Evolutionary conservation across 2,329 filamentous ascomycete genomes (phyloP), one percentile per base, ranked within the genome.

Genomic region (Waltergamsia citrina): DNA sequence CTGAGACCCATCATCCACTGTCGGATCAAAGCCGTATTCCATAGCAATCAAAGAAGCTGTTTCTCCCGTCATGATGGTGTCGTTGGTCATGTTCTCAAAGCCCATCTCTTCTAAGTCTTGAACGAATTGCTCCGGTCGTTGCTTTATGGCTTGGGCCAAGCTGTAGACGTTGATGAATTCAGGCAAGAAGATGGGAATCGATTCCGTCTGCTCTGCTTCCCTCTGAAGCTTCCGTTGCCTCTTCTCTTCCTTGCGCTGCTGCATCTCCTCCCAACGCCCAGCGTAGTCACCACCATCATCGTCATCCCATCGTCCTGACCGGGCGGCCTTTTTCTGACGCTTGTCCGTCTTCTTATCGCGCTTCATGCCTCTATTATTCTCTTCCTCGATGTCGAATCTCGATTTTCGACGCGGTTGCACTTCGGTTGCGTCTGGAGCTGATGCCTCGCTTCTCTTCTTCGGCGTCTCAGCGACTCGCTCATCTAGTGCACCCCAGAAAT

Each of bases 91-190:
- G 33, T 88, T 82, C 47, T 94, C 86, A 43, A 95, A 98, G 1
- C 92, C 93, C 50, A 96, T 77, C 34, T 92, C 75, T 50, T 78
- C 74, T 56, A 98, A 69, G 49, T 87, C 85, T 12, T 52, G 47
- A 10, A 93, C 62, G 46, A 98, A 94, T 4, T 77, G 60, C 11
- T 81, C 71, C 1, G 77, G 66, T 26, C 77, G 75, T 20, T 94
- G 69, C 40, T 78, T 79, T 16, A 96, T 65, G 4, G 83, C 74
- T 39, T 77, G 69, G 4, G 87, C 86, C 26, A 98, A 62, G 43
- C 88, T 85, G 8, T 75, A 71, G n/a, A 95, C 80, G 47, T 77
- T 92, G 56, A 98, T 93, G 47, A 86, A 94, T 50, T 95, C 85
- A 0, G 93, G 93, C 16, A 98, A 64, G 34, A 81, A 74, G 29